These are phyloP conservation scores for Parathielavia hyrcaniae DNA, from an alignment of 495 filamentous ascomycete genomes.

Conservation along the genomic window DNA sequence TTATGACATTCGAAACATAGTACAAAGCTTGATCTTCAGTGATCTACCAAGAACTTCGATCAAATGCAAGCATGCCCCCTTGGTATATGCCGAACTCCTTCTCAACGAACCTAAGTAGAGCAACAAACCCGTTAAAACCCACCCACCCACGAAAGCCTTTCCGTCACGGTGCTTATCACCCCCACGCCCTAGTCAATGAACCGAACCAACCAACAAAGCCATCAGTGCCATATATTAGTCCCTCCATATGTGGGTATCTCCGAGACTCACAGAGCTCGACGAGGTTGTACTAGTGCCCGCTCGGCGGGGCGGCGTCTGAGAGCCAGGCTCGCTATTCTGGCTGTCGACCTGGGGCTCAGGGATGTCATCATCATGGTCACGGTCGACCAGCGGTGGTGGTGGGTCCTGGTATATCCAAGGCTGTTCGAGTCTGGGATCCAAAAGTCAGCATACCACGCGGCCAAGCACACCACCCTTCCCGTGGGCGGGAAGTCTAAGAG, in stretches of 20 bases:
- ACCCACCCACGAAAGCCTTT: background rate
- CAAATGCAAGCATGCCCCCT: too few species aligned
- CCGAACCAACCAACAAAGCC: background rate
- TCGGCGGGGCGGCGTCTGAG: background rate
- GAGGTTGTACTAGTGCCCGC: conserved; percentile 18
- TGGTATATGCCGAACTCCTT: conserved; percentile 2
- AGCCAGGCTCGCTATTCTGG: background rate
- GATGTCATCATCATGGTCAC: background rate
- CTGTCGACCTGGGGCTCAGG: background rate
- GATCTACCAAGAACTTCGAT: too few species aligned
- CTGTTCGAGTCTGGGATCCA: conserved; percentile 39
- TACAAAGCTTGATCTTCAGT: too few species aligned
- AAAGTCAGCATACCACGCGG: background rate
- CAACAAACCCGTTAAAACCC: background rate
- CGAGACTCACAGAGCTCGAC: conserved; percentile 46
- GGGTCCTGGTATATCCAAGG: conserved; percentile 50
- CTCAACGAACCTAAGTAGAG: background rate
- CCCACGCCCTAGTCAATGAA: background rate
- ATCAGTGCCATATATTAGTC: conserved; percentile 17
- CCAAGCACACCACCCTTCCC: conserved; percentile 23
- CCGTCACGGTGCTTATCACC: background rate
- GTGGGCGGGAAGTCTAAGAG: too few species aligned
- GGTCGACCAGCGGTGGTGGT: conserved; percentile 31
- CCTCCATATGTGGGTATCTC: conserved; percentile 52
- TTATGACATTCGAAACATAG: too few species aligned